phyloP scores from a whole-genome alignment of 164 flowering plant genomes.

The Vitis labrusca region DNA sequence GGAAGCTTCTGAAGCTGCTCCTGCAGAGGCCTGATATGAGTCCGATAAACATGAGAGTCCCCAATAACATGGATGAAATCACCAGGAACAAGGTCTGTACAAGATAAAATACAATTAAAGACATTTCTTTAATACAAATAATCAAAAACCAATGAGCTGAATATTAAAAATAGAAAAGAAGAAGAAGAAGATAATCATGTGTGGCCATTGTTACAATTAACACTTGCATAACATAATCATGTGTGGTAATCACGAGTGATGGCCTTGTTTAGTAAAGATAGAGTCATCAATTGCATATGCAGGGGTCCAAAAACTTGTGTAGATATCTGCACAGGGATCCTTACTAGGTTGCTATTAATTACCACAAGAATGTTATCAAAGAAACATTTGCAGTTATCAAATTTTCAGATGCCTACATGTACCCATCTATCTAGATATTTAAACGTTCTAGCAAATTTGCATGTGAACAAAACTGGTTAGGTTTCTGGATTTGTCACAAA shows the following conservation, averaged over 20 bases:
- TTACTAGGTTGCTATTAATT: background rate
- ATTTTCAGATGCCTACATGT: background rate
- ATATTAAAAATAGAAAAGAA: too few species aligned
- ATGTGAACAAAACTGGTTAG: background rate
- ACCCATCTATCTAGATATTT: background rate
- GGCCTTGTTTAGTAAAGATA: background rate
- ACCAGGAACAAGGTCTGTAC: conserved; percentile 82
- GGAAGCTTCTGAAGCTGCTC: conserved; percentile 87
- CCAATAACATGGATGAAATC: conserved; percentile 87
- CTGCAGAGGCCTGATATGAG: conserved; percentile 76
- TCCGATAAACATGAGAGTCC: conserved; percentile 87
- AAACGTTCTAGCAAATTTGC: background rate
- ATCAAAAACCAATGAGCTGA: background rate
- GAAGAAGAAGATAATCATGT: too few species aligned
- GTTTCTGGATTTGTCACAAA: conserved; percentile 3
- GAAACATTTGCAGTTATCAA: background rate
- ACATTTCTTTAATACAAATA: background rate
- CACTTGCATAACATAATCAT: background rate
- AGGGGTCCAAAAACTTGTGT: background rate
- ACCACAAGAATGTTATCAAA: background rate
- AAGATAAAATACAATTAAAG: background rate
- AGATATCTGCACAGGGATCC: background rate
- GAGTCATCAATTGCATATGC: background rate
- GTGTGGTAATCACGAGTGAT: too few species aligned
- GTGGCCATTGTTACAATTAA: background rate